Evolutionary conservation across 2,329 filamentous ascomycete species (phyloP).

Genomic region (Sarocladiaceae sp.): DNA sequence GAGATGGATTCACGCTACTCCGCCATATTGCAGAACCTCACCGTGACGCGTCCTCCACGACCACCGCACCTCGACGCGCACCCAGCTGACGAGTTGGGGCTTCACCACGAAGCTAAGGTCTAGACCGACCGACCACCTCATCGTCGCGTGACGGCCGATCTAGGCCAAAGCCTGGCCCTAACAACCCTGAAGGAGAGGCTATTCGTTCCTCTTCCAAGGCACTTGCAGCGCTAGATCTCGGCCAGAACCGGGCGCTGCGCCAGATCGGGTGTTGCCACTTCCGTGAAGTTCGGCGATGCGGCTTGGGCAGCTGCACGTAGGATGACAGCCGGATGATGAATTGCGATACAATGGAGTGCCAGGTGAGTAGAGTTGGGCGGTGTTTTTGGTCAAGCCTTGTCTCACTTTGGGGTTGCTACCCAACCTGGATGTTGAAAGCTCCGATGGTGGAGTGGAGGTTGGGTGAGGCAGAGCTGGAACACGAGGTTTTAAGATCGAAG

Average conservation of each 20-base stretch:
- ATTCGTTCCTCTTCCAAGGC: not conserved
- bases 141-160: not conserved
- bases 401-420: conserved; percentile 2
- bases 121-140: not conserved
- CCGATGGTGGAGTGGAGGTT: conserved; percentile 4
- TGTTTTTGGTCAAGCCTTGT: not conserved
- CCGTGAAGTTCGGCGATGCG: not conserved
- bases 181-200: not conserved
- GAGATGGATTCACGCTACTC: no score
- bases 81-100: not conserved
- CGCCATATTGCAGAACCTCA: no score
- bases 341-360: not conserved
- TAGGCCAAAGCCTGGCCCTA: no score
- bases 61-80: not conserved
- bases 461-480: not conserved
- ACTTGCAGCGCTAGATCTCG: not conserved
- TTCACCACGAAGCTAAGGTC: not conserved
- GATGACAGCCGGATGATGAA: not conserved
- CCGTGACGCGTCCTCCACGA: not conserved
- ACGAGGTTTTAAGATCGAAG: not conserved
- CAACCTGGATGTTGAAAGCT: not conserved
- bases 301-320: not conserved
- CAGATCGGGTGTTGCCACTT: not conserved
- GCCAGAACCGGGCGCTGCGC: not conserved
- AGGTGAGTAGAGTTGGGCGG: not conserved